These are phyloP conservation scores for Aspergillus felis DNA, from an alignment of 2,329 filamentous ascomycete species.

Conservation along the genomic window DNA sequence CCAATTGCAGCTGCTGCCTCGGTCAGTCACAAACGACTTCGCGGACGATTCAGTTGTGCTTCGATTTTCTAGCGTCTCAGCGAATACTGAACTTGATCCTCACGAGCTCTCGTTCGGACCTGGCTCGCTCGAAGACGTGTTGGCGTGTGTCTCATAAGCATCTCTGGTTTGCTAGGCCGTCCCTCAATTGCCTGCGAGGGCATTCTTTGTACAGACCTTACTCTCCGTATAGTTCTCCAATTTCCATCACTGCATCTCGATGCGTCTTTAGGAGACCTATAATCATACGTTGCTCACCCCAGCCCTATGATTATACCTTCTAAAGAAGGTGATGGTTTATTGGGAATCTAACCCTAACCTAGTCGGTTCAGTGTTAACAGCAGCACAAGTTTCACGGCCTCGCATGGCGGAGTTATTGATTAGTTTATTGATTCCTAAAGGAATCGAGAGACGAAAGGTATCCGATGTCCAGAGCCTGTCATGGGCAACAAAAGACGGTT, in stretches of 20 bases:
- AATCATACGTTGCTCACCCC: conserved; percentile 22
- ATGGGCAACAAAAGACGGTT: conserved; percentile 41
- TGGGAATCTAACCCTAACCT: conserved; percentile 97
- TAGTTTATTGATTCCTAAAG: conserved; percentile 48
- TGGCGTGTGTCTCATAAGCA: conserved; percentile 3
- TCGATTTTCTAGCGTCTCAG: background rate
- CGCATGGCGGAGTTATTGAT: conserved; percentile 66
- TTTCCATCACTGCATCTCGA: conserved; percentile 58
- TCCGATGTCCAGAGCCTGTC: conserved; percentile 44
- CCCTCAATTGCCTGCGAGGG: conserved; percentile 36
- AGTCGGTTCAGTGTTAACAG: conserved; percentile 56
- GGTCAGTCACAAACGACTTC: conserved; percentile 7
- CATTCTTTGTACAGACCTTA: conserved; percentile 52
- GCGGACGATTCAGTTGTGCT: background rate
- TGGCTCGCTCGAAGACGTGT: conserved; percentile 12
- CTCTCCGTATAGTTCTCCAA: conserved; percentile 79
- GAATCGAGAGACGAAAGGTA: conserved; percentile 32
- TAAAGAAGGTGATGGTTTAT: conserved; percentile 57
- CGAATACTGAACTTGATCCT: conserved; percentile 3
- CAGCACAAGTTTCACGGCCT: conserved; percentile 61
- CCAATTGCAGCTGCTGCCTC: conserved; percentile 6
- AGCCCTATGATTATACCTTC: conserved; percentile 37
- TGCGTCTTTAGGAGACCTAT: conserved; percentile 40
- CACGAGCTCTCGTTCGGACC: conserved; percentile 11
- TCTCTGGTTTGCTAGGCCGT: conserved; percentile 21